Evolutionary conservation across 129 eudicot genomes (phyloP), one percentile per base, ranked within the genome.

Genomic region (Pulicaria dysenterica): DNA sequence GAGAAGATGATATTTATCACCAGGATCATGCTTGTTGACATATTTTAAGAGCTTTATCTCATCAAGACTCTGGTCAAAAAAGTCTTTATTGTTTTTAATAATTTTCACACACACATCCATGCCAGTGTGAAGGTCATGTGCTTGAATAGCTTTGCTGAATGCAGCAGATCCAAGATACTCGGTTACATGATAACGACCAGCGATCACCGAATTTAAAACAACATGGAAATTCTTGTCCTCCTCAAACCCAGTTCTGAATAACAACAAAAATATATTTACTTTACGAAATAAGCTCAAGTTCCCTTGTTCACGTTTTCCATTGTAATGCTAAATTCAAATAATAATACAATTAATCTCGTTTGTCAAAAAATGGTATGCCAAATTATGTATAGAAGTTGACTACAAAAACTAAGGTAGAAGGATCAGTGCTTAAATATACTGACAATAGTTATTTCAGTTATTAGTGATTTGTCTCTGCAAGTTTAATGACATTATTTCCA

Each of bases 111-210:
- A 93, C 10, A 93, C 98, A 80, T 93, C 98, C 98, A 93, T 93
- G 73, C 98, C 98, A n/a, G 98, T 87, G 73, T 93, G 96, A 58
- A 93, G 88, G 72, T 93, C 98, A 69, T 93, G 98, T 19, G 98
- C 98, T 78, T 93, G 98, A 76, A 93, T 89, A 64, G 98, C 98
- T 87, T 93, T 93, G 80, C 98, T 93, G 45, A 93, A 93, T 73
- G 98, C 98, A 73, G 98, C 98, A 7, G 98, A 93, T 56, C 98
- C 98, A 63, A 93, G 95, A 85, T 89, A 93, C 79, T 93, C 98
- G 1, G 98, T 93, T 15, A 93, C 96, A 87, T 89, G 98, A 80
- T 93, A 93, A 16, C 96, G 88, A 39, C 98, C 98, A 54, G 98
- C 98, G 14, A 93, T 73, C 61, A 93, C 95, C 8, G 98, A 93